Base-by-base conservation (phyloP, 345 rosid genomes). In the Capsella bursapastoris region DNA sequence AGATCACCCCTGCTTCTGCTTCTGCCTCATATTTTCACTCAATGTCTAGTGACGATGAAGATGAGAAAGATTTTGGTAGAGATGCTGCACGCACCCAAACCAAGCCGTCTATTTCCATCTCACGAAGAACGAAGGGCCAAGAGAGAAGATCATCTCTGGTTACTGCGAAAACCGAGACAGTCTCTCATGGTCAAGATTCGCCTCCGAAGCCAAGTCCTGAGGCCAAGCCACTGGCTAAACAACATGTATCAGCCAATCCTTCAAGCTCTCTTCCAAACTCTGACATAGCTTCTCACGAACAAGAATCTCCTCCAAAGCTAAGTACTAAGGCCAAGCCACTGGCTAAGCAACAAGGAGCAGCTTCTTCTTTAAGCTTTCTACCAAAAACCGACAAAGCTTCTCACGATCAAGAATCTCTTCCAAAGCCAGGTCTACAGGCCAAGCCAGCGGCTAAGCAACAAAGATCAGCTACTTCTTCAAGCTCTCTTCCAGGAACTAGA, bases 51-150 rank as follows among this genome's bases (percentile, higher is more conserved):
- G 81, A 71, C 5, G 73, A 77, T 31, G 80, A 77, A 49, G 77
- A 65, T 50, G 80, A 72, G 57, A 77, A 43, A 41, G 68, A 65
- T 0, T 4, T 27, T 12, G 34, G 6, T 22, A 59, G 63, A 50
- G 76, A 35, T 41, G 28, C 6, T 49, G 43, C 57, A 65, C 10
- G 14, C 57, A 51, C 6, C 31, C 68, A 71, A 50, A 29, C 81
- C 41, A 77, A 71, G 69, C 64, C 77, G 27, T 29, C 9, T 65
- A 50, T 68, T 45, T 18, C 82, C 70, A 79, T 85, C 60, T 91
- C 98, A 71, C 78, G 81, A 64, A 88, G 97, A 81, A 89, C 95
- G 48, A 89, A 79, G 49, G 74, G 77, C 18, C 71, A 73, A 37
- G 73, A 27, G 48, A 77, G 56, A 71, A 83, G 73, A 57, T 50